These are phyloP conservation scores for Gloeophyllum trabeum DNA, from an alignment of 768 basidiomycete genomes.

Conservation along the genomic window DNA sequence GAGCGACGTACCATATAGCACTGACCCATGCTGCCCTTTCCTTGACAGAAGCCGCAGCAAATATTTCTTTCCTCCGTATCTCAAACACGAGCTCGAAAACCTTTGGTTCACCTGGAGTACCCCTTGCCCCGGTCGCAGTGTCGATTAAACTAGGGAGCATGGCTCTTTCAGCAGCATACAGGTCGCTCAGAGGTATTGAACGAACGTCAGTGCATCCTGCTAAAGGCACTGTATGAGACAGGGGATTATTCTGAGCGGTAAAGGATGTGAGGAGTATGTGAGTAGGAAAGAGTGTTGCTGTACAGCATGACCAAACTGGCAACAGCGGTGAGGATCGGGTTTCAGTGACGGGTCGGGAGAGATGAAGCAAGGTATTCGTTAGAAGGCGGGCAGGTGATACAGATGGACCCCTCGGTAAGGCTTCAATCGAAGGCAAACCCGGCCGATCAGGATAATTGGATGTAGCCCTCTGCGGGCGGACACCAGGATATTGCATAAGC, in stretches of 20 bases:
- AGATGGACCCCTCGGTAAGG: conserved; percentile 8
- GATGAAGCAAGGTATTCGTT: conserved; percentile 36
- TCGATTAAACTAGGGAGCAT: conserved; percentile 20
- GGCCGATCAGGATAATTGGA: conserved; percentile 1
- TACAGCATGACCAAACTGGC: conserved; percentile 41
- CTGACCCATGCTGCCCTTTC: conserved; percentile 69
- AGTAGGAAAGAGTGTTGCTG: conserved; percentile 21
- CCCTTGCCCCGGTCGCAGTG: conserved; percentile 5
- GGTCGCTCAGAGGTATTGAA: conserved; percentile 33
- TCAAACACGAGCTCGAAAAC: conserved; percentile 60
- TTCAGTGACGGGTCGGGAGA: conserved; percentile 21
- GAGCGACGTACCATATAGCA: conserved; percentile 48
- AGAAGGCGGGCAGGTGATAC: conserved; percentile 9
- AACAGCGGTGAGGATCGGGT: conserved; percentile 12
- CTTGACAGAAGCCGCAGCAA: conserved; percentile 47
- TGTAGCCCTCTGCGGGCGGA: too few species aligned
- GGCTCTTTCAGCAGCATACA: conserved; percentile 31
- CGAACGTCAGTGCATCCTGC: conserved; percentile 50
- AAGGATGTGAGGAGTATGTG: conserved; percentile 39
- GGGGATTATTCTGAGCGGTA: conserved; percentile 26
- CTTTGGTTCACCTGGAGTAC: conserved; percentile 30
- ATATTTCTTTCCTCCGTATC: conserved; percentile 38
- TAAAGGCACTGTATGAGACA: conserved; percentile 36
- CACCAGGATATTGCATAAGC: too few species aligned
- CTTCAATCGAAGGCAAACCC: background rate